A percentile compares a stretch with the other conserved stretches of the same genome.
Conservation (phyloP, 2,329 filamentous ascomycete species). For the Dactylellina cionopaga region DNA sequence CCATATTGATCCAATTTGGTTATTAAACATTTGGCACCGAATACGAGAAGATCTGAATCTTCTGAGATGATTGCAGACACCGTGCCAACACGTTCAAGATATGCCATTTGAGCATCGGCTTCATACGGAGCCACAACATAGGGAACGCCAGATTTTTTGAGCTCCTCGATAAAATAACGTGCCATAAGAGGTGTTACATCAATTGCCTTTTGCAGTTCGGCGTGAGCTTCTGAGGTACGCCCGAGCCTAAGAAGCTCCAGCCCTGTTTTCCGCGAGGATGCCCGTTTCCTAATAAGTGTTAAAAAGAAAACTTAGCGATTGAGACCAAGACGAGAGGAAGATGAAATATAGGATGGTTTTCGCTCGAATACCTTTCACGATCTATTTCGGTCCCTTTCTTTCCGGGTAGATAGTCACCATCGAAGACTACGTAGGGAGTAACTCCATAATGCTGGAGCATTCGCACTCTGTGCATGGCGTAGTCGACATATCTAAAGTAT, state of each 20-base stretch:
- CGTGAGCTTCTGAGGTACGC: slow-evolving; percentile 79
- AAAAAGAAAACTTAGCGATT: not conserved
- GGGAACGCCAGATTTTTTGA: slow-evolving; percentile 80
- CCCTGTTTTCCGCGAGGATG: slow-evolving; percentile 68
- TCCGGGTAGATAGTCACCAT: slow-evolving; percentile 93
- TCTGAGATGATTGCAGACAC: slow-evolving; percentile 92
- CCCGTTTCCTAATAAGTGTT: slow-evolving; percentile 17
- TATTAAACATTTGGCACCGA: slow-evolving; percentile 87
- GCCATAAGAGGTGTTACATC: slow-evolving; percentile 98
- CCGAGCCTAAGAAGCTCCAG: slow-evolving; percentile 83
- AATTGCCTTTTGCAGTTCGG: slow-evolving; percentile 91
- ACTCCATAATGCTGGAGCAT: slow-evolving; percentile 96
- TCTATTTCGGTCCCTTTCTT: slow-evolving; percentile 87
- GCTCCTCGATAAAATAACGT: slow-evolving; percentile 85
- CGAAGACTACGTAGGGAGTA: slow-evolving; percentile 94
- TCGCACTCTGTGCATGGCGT: slow-evolving; percentile 85
- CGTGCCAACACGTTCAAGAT: slow-evolving; percentile 84
- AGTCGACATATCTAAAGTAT: slow-evolving; percentile 79
- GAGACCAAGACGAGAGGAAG: not conserved
- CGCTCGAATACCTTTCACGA: slow-evolving; percentile 58
- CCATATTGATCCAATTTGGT: slow-evolving; percentile 96
- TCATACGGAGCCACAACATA: slow-evolving; percentile 97
- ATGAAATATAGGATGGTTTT: not conserved
- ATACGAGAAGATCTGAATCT: slow-evolving; percentile 94
- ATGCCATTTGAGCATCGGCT: slow-evolving; percentile 95